Base-by-base conservation (phyloP, 306 rosid genomes). In the Crotalaria pallida region DNA sequence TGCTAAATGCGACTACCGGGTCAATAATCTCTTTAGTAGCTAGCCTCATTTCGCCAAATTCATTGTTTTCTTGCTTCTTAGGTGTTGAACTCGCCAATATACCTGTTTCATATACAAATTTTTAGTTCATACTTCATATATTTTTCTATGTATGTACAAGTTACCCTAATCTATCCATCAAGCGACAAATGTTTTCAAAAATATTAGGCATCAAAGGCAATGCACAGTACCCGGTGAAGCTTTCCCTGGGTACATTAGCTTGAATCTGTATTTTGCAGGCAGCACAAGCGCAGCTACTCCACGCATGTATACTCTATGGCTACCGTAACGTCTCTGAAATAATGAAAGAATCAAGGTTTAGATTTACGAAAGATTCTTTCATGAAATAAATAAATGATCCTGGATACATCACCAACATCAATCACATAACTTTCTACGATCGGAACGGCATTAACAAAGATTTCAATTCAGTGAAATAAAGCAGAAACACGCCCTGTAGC, bases 1-100 rank as follows among this genome's bases (percentile, higher is more conserved):
- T 71, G 50, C 88, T 70, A 48, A 83, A 84, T 24, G 85, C 62
- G 0, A 50, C 89, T 60, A 92, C 66, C 60, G 92, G 89, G 21
- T 80, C 85, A 17, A 50, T 19, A 64, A 79, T 80, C 77, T 88
- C 88, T 10, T 83, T 84, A 15, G 79, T 49, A 67, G 72, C 68
- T 22, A 69, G 8, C 51, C 58, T 76, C 61, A 43, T 87, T 76
- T 80, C 82, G 8, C 38, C 71, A 52, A 18, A 38, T 75, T 69
- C 76, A 49, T 75, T 56, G 18, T 74, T 80, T 34, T 67, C 80
- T 70, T 33, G 80, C 74, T 83, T 87, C 81, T 65, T 86, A 33
- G 77, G 77, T 48, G 65, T 76, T 57, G 68, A 18, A 76, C 80
- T 61, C 11, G 82, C 80, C 76, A 78, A 26, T 12, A 63, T 56